Conservation (phyloP, 2,329 filamentous ascomycete genomes). For the Venturia nashicola region DNA sequence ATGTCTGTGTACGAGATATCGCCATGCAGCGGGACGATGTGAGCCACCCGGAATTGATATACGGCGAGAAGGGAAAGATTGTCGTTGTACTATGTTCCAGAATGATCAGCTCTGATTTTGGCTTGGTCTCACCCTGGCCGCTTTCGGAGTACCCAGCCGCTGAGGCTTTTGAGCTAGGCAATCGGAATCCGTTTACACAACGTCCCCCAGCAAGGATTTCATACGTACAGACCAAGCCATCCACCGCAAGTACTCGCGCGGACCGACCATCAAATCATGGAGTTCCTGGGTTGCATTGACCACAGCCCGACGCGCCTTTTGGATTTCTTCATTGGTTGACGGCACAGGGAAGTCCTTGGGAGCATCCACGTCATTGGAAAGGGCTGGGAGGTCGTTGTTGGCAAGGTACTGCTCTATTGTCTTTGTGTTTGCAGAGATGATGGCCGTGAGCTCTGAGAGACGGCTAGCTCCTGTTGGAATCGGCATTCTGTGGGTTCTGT, state of each 20-base stretch:
- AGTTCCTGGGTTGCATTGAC: conserved; percentile 16
- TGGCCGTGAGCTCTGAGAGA: conserved; percentile 11
- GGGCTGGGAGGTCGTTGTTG: conserved; percentile 10
- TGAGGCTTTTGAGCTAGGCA: too few species aligned
- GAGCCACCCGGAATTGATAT: conserved; percentile 42
- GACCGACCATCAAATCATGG: conserved; percentile 15
- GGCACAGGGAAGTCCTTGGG: conserved; percentile 14
- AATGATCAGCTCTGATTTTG: background rate
- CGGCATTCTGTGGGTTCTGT: background rate
- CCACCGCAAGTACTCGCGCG: conserved; percentile 13
- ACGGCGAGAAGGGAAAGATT: conserved; percentile 30
- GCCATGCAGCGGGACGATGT: conserved; percentile 36
- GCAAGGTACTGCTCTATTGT: conserved; percentile 13
- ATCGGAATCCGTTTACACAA: too few species aligned
- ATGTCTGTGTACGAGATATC: conserved; percentile 27
- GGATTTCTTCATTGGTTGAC: conserved; percentile 11
- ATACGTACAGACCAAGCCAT: conserved; percentile 15
- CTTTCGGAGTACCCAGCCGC: too few species aligned
- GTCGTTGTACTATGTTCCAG: conserved; percentile 8
- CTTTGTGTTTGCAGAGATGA: conserved; percentile 13
- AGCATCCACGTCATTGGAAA: conserved; percentile 13
- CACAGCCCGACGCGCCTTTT: conserved; percentile 12
- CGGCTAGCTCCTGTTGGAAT: conserved; percentile 2
- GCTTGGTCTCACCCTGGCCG: too few species aligned
- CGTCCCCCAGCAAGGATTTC: background rate